A percentile compares a stretch with the other conserved stretches of the same genome.
Evolutionary conservation across 2,329 filamentous ascomycete species (phyloP).

Genomic region (Didymella exigua): DNA sequence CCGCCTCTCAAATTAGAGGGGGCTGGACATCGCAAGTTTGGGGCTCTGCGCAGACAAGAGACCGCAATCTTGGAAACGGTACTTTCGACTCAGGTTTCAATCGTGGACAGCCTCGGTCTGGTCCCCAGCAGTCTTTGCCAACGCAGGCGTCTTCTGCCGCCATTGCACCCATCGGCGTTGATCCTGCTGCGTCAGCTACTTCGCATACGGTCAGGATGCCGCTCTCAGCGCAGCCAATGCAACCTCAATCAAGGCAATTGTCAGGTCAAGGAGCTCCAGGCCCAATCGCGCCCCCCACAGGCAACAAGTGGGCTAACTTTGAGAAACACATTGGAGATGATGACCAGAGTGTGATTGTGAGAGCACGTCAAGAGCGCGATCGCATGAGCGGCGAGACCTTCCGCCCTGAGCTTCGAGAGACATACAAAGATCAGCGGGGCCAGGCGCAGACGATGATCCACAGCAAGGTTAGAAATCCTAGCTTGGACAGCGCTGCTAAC

Average conservation of each 20-base stretch:
- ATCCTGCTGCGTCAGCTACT: slow-evolving; percentile 21
- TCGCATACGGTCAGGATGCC: slow-evolving; percentile 25
- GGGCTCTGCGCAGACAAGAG: slow-evolving; percentile 71
- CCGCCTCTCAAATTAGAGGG: slow-evolving; percentile 31
- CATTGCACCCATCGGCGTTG: slow-evolving; percentile 32
- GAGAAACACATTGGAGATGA: slow-evolving; percentile 38
- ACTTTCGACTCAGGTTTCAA: slow-evolving; percentile 71
- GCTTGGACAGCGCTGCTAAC: slow-evolving; percentile 20
- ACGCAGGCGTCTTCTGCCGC: slow-evolving; percentile 31
- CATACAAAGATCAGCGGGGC: slow-evolving; percentile 39
- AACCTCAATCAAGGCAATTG: slow-evolving; percentile 20
- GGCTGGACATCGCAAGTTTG: slow-evolving; percentile 65
- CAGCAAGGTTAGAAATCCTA: slow-evolving; percentile 27
- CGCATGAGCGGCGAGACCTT: slow-evolving; percentile 35
- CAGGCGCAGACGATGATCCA: slow-evolving; percentile 41
- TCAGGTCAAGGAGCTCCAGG: slow-evolving; percentile 27
- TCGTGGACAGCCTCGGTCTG: slow-evolving; percentile 52
- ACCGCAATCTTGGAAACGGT: slow-evolving; percentile 76
- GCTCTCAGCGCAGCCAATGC: slow-evolving; percentile 14
- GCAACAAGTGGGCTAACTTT: slow-evolving; percentile 44
- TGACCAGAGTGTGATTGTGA: slow-evolving; percentile 31
- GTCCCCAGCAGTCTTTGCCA: slow-evolving; percentile 33
- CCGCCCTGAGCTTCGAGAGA: slow-evolving; percentile 43
- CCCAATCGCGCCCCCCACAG: slow-evolving; percentile 38
- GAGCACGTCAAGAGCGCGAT: slow-evolving; percentile 37